Percentiles rank a stretch among this genome's conserved stretches.
Evolutionary conservation across 106 monocot species (phyloP).

Genomic region (Ottelia alismoides): DNA sequence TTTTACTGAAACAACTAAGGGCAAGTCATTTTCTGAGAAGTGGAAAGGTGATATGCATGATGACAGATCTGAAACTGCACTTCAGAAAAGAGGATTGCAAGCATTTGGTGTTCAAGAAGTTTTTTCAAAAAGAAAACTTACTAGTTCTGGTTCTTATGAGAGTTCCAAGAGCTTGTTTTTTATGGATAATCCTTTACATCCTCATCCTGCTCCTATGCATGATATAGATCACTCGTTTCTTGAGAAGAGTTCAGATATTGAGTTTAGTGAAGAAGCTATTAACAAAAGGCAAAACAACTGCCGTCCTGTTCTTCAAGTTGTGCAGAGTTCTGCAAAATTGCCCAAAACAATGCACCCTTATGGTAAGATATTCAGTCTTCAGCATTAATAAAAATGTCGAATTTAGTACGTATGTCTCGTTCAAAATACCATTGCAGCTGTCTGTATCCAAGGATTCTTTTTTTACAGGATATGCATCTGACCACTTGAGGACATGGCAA

Average conservation of each 20-base stretch:
- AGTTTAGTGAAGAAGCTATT: constrained; percentile 32
- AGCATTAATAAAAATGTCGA: constrained; percentile 2
- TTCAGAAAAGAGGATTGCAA: no score
- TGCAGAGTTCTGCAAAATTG: constrained; percentile 64
- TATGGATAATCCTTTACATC: no score
- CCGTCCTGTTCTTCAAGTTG: constrained; percentile 57
- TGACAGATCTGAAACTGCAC: no score
- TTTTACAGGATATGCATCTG: constrained; percentile 26
- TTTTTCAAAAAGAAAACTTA: no score
- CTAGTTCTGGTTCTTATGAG: no score
- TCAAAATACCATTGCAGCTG: constrained; percentile 16
- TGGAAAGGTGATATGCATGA: no score
- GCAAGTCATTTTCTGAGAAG: no score
- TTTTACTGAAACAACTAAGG: no score
- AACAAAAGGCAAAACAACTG: constrained; percentile 68
- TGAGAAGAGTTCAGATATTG: constrained; percentile 26
- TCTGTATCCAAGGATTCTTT: constrained; percentile 27
- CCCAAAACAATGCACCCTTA: constrained; percentile 18
- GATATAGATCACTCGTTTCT: no score
- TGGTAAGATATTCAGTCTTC: constrained; percentile 12
- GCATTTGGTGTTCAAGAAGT: no score
- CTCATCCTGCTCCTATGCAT: no score
- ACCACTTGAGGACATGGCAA: constrained; percentile 24
- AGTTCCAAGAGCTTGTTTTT: no score
- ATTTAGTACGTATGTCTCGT: constrained; percentile 13